Conservation (phyloP, 2,329 filamentous ascomycete species). For the Fusarium chuoi region DNA sequence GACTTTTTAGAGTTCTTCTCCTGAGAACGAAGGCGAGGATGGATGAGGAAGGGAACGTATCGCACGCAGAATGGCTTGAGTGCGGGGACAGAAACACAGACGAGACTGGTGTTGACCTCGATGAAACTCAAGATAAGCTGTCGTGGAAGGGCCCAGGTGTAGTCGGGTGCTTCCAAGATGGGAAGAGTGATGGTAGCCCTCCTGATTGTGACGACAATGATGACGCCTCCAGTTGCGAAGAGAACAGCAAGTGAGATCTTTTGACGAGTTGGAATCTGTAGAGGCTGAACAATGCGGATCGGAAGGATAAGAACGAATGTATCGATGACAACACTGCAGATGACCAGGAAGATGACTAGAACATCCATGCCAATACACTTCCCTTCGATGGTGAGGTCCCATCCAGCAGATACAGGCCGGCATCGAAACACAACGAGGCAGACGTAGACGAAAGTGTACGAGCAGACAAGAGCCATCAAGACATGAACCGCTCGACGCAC, state of each 20-base stretch:
- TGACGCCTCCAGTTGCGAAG: slow-evolving; percentile 51
- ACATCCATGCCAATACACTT: slow-evolving; percentile 54
- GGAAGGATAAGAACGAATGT: slow-evolving; percentile 58
- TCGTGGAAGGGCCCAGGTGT: slow-evolving; percentile 41
- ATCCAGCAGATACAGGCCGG: slow-evolving; percentile 53
- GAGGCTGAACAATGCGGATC: slow-evolving; percentile 54
- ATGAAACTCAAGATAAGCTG: slow-evolving; percentile 57
- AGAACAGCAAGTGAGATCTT: slow-evolving; percentile 61
- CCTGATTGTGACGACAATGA: slow-evolving; percentile 45
- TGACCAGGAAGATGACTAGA: slow-evolving; percentile 39
- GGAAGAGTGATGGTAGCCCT: slow-evolving; percentile 42
- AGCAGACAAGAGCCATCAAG: slow-evolving; percentile 49
- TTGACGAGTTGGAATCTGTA: slow-evolving; percentile 59
- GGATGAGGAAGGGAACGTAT: slow-evolving; percentile 43
- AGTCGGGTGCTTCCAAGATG: slow-evolving; percentile 38
- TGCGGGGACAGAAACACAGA: slow-evolving; percentile 60
- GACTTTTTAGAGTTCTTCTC: slow-evolving; percentile 30
- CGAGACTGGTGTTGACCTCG: slow-evolving; percentile 61
- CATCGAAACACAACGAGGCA: slow-evolving; percentile 55
- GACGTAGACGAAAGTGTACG: slow-evolving; percentile 55
- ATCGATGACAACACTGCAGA: slow-evolving; percentile 58
- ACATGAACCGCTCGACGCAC: slow-evolving; percentile 37
- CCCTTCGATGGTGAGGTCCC: slow-evolving; percentile 52
- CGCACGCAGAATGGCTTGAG: slow-evolving; percentile 60
- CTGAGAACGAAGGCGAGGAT: slow-evolving; percentile 37